phyloP scores from a whole-genome alignment of 1,284 basidiomycete genomes.

The Ceratobasidium sp. region DNA sequence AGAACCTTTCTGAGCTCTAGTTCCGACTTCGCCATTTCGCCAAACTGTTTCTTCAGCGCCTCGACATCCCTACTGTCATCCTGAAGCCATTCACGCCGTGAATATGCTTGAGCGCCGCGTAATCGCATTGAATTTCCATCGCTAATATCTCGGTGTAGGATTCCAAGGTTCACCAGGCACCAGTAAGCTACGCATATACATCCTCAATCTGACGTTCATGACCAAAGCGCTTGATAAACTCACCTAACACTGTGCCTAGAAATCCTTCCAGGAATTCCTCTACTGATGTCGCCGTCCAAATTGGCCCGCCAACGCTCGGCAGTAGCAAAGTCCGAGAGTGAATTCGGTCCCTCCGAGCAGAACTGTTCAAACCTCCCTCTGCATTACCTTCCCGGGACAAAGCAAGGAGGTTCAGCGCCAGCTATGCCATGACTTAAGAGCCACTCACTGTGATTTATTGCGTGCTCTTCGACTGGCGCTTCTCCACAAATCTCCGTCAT shows the following conservation, averaged over 20 bases:
- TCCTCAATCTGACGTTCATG: not conserved
- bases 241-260: constrained; percentile 9
- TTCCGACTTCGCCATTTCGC: not conserved
- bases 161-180: constrained; percentile 7
- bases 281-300: not conserved
- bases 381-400: too few species aligned
- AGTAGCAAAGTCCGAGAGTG: constrained; percentile 19
- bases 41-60: not conserved
- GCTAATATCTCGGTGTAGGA: constrained; percentile 32
- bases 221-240: not conserved
- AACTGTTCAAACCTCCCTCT: too few species aligned
- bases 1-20: not conserved
- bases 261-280: not conserved
- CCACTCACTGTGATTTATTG: too few species aligned
- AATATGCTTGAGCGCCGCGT: not conserved
- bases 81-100: not conserved
- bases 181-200: constrained; percentile 13
- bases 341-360: not conserved
- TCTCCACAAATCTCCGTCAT: not conserved
- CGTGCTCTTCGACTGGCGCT: not conserved
- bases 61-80: not conserved
- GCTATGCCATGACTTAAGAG: too few species aligned
- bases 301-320: not conserved
- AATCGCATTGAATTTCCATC: constrained; percentile 14
- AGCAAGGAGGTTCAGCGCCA: too few species aligned